Percentiles rank a stretch among this genome's conserved stretches.
These are phyloP conservation scores for Penicillium sp. DNA, from an alignment of 2,329 filamentous ascomycete species.

Conservation along the genomic window DNA sequence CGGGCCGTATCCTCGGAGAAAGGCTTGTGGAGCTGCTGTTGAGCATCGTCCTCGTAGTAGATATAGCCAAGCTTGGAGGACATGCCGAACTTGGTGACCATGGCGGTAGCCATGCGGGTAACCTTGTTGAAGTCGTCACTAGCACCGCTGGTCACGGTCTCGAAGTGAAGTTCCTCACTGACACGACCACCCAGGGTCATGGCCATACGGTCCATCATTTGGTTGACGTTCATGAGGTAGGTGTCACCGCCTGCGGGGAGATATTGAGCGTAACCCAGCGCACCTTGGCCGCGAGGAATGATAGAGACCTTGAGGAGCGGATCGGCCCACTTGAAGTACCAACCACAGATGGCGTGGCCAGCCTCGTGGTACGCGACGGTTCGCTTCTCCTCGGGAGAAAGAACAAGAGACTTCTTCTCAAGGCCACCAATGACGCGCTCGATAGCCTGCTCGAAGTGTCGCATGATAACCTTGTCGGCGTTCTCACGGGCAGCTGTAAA, in stretches of 20 bases:
- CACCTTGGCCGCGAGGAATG: slow-evolving; percentile 91
- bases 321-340: slow-evolving; percentile 96
- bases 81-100: slow-evolving; percentile 99
- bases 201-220: slow-evolving; percentile 99
- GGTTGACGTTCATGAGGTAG: slow-evolving; percentile 92
- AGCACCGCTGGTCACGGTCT: slow-evolving; percentile 91
- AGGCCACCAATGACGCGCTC: slow-evolving; percentile 95
- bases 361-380: slow-evolving; percentile 98
- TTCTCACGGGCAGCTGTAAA: slow-evolving; percentile 75
- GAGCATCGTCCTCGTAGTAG: slow-evolving; percentile 76
- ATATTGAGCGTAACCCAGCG: slow-evolving; percentile 95
- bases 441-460: slow-evolving; percentile 95
- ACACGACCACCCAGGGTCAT: slow-evolving; percentile 97
- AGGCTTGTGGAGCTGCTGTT: slow-evolving; percentile 85
- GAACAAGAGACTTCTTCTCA: slow-evolving; percentile 94
- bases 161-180: slow-evolving; percentile 94
- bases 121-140: slow-evolving; percentile 99
- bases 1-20: slow-evolving; percentile 94
- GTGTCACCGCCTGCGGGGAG: slow-evolving; percentile 81
- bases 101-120: slow-evolving; percentile 89
- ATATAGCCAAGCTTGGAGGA: slow-evolving; percentile 89
- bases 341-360: slow-evolving; percentile 96
- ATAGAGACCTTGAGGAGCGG: slow-evolving; percentile 98
- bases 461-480: slow-evolving; percentile 79
- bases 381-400: slow-evolving; percentile 90